Base-by-base conservation (phyloP, 1,139 yeast genomes). In the Zygosaccharomyces pseudobailii region DNA sequence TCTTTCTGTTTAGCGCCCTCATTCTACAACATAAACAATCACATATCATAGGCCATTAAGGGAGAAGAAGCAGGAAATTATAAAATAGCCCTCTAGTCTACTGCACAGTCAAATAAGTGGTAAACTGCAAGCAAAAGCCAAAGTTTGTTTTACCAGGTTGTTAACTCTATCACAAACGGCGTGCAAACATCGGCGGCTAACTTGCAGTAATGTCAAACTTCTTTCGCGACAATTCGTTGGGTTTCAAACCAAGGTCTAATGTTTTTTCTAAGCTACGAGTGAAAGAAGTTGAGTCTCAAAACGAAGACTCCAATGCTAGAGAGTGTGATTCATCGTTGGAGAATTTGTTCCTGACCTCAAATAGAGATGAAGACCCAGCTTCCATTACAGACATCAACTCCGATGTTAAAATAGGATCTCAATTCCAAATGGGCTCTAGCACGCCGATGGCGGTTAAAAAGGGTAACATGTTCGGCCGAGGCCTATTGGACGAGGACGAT, bases 101-200 rank as follows among this genome's bases (percentile, higher is more conserved):
- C 8, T 4, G 13, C 4, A 4, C 19, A 30, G 13, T 30, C 33
- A 30, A 30, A 19, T n/a, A 6, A 30, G 33, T 7, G 13, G 4
- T 30, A n/a, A 30, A 10, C 13, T 30, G 33, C 19, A 30, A n/a
- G 13, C 6, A 30, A 19, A 9, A 30, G 4, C 4, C 17, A 13
- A 13, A 13, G 17, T 13, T 13, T 13, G 17, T 13, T 13, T 13
- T 13, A 13, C 17, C 17, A 13, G 17, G 17, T 13, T 13, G 17
- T 13, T 13, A 13, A 13, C 17, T 13, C 17, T 13, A 13, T 13
- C 17, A 13, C 17, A 13, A 13, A 13, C 17, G 17, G 17, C 17
- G 17, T 13, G 17, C 17, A 13, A 27, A 30, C n/a, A 28, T 43
- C 28, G 46, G 54, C 52, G 84, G 89, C 43, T 78, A 87, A 54